These are phyloP conservation scores for Ustilago lituana DNA, from an alignment of 1,284 basidiomycete genomes.

Conservation along the genomic window DNA sequence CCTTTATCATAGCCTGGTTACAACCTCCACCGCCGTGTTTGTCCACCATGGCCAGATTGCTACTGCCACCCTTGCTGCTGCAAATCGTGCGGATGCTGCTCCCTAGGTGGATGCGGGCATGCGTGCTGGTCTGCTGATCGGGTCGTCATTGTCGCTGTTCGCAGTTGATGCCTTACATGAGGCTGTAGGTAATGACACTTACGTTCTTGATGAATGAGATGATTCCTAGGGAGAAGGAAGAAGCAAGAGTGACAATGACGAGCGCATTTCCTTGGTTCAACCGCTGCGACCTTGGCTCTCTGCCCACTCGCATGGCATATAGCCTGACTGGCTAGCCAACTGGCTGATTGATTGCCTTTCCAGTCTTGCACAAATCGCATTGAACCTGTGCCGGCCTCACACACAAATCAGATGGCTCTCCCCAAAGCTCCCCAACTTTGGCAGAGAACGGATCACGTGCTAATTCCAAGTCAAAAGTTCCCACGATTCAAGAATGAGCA, in stretches of 20 bases:
- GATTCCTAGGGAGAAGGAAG: constrained; percentile 18
- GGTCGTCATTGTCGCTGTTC: too few relatives aligned
- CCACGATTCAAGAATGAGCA: neutral
- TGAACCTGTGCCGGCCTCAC: neutral
- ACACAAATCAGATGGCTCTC: neutral
- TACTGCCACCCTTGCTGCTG: too few relatives aligned
- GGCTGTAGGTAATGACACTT: constrained; percentile 12
- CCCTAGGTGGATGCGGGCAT: too few relatives aligned
- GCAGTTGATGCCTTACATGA: neutral
- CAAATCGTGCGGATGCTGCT: too few relatives aligned
- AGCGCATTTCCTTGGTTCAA: constrained; percentile 3
- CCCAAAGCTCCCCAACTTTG: neutral
- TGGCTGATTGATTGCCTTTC: too few relatives aligned
- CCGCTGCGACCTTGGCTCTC: neutral
- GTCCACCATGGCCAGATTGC: too few relatives aligned
- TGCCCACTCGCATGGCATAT: too few relatives aligned
- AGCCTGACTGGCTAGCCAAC: too few relatives aligned
- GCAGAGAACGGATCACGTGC: constrained; percentile 1
- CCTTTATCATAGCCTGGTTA: too few relatives aligned
- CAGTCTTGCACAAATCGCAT: constrained; percentile 2
- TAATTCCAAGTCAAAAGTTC: constrained; percentile 1
- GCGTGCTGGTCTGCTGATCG: too few relatives aligned
- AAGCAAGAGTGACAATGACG: constrained; percentile 8
- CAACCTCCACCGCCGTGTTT: too few relatives aligned
- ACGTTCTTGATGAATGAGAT: constrained; percentile 45